These are phyloP conservation scores for Epichloe uncinata DNA, from an alignment of 2,329 filamentous ascomycete species.

Conservation along the genomic window DNA sequence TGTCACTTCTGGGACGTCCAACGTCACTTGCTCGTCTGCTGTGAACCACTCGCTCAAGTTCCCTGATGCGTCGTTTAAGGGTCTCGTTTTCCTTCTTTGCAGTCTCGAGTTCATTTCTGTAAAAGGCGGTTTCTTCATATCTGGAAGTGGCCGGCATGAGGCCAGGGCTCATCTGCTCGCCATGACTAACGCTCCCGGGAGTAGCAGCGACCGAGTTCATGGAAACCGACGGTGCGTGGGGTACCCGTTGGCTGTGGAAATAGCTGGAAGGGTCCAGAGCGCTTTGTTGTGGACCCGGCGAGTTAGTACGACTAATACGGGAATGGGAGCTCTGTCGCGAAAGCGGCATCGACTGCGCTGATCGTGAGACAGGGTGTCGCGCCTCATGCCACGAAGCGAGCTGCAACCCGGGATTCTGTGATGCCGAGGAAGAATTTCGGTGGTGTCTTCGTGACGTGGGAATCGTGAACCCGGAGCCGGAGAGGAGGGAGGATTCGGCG, in stretches of 20 bases:
- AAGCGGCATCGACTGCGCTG: constrained; percentile 30
- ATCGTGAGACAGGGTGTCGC: constrained; percentile 31
- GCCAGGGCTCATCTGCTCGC: constrained; percentile 36
- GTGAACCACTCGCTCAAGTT: constrained; percentile 43
- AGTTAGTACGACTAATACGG: constrained; percentile 36
- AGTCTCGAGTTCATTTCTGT: constrained; percentile 44
- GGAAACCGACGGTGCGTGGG: constrained; percentile 19
- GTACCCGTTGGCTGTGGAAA: constrained; percentile 33
- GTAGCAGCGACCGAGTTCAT: constrained; percentile 28
- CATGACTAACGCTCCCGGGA: constrained; percentile 21
- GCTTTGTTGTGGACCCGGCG: constrained; percentile 32
- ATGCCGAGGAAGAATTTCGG: constrained; percentile 45
- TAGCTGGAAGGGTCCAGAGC: constrained; percentile 31
- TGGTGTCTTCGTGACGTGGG: constrained; percentile 42
- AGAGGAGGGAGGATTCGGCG: constrained; percentile 38
- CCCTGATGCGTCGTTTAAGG: constrained; percentile 46
- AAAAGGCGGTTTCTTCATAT: constrained; percentile 49
- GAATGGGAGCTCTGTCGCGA: constrained; percentile 43
- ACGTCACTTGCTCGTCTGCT: constrained; percentile 35
- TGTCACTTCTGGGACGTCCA: constrained; percentile 35
- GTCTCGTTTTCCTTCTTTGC: constrained; percentile 52
- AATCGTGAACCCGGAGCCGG: constrained; percentile 44
- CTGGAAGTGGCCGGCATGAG: constrained; percentile 43
- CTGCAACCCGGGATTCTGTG: constrained; percentile 31
- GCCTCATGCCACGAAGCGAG: constrained; percentile 24